Conservation (phyloP, 2,329 filamentous ascomycete species). For the Sporothrix dimorphospora region DNA sequence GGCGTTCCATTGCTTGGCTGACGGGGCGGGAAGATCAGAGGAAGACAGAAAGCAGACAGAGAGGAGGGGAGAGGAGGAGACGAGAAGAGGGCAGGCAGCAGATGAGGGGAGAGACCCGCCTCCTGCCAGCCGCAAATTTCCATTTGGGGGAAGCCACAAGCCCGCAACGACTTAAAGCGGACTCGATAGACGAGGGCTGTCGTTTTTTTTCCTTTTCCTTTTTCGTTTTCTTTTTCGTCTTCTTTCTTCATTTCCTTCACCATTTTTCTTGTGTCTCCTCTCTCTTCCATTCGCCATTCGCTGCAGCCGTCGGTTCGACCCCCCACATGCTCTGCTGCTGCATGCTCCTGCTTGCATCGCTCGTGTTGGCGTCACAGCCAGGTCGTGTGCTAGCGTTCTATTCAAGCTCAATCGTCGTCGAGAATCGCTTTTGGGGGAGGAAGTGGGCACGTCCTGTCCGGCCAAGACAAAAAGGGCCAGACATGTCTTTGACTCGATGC, state of each 20-base stretch:
- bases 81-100: background rate
- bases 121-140: background rate
- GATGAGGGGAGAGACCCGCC: background rate
- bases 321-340: background rate
- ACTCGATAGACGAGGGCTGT: conserved; percentile 4
- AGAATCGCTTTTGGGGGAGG: background rate
- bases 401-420: background rate
- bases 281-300: background rate
- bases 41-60: background rate
- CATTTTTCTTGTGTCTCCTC: background rate
- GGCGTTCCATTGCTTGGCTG: background rate
- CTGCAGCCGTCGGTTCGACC: background rate
- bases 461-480: background rate
- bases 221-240: background rate
- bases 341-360: background rate
- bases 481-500: background rate
- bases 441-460: background rate
- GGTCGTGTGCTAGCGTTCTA: background rate
- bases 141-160: background rate
- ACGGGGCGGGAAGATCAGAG: background rate
- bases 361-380: background rate
- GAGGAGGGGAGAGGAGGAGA: no score
- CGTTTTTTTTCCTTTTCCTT: background rate
- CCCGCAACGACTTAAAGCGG: background rate
- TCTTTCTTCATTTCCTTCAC: background rate